Base-by-base conservation (phyloP, 805 yeast genomes). In the Candida odintsovae region DNA sequence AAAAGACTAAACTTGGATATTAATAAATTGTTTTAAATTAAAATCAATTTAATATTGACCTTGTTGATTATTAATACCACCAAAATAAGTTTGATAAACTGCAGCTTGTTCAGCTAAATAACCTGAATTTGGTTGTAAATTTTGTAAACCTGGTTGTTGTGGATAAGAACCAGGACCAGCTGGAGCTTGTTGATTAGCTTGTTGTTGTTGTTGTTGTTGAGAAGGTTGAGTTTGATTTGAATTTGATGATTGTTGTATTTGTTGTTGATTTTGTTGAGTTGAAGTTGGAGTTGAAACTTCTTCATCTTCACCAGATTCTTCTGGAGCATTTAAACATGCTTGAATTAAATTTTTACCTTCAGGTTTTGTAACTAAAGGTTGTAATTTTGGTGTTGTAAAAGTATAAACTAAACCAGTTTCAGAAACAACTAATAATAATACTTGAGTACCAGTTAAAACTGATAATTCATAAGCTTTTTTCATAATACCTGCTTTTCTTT, bases 351-450 rank as follows among this genome's bases (percentile, higher is more conserved):
- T 90, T 68, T 94, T 90, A 56, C 99, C 99, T 71, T 94, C 99
- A 44, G 95, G 85, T 69, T 92, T 90, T 38, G 98, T 94, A 44
- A 94, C 99, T 58, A 94, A 78, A 9, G 99, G 99, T 70, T 94
- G 98, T 63, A 94, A 81, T 69, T 94, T 94, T 49, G 99, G 99
- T n/a, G 99, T 94, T 47, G 98, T 92, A 67, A 94, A 94, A 19
- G 99, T 94, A 69, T 94, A 94, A 46, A 94, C 99, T 52, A 94
- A 80, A 15, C 99, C 99, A n/a, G 99, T 94, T 68, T 94, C 99
- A 45, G 95, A 85, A 26, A 94, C 99, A 47, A 94, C 99, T 57
- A 94, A 78, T 50, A 94, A 73, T 53, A 94, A 76, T 25, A 94
- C 98, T 69, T 94, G 99, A 28, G 99, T 94, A 48, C 99, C 99